Evolutionary conservation across 192 early-diverging fungal genomes (phyloP), one percentile per base, ranked within the genome.

Genomic region (Gigaspora rosea): DNA sequence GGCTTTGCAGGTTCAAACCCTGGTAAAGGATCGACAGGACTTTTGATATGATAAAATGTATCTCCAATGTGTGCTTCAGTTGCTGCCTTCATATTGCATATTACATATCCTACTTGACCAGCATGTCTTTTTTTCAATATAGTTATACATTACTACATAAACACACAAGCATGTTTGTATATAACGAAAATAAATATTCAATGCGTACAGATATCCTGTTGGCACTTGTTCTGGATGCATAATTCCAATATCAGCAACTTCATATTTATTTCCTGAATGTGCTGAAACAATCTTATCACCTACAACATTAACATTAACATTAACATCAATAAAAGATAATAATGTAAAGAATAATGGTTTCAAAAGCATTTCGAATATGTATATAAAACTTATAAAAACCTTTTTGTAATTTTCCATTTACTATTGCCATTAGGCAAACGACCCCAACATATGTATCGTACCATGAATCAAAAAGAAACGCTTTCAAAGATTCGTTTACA

Each of bases 361-460:
- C 1, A 18, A 56, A 52, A 18, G 5, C 18, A 18, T 18, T 56
- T 56, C 12, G 4, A 2, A 18, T 16, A n/a, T 16, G 58, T 33
- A 36, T 72, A n/a, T 35, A 51, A 15, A 27, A 1, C 12, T 41
- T 33, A 54, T 22, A 27, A 46, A 71, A 78, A 90, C 88, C 92
- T 80, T 94, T 93, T 64, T 86, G 82, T 8, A 99, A 79, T 2
- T 78, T 84, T 13, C 97, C 97, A 84, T 97, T 94, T 33, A 91
- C 86, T 6, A 99, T 87, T 6, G 95, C 94, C 81, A 99, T 82
- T 79, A 99, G 83, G 80, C 95, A 97, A 32, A 99, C 90, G n/a
- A 98, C 97, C 46, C 97, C 97, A 0, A 96, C 91, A 82, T 97
- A 99, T n/a, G 90, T 90, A 81, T 99, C 96, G 81, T 97, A 96